Evolutionary conservation across 306 rosid species (phyloP), one percentile per base, ranked within the genome.

Genomic region (Gastrolobium villosum): DNA sequence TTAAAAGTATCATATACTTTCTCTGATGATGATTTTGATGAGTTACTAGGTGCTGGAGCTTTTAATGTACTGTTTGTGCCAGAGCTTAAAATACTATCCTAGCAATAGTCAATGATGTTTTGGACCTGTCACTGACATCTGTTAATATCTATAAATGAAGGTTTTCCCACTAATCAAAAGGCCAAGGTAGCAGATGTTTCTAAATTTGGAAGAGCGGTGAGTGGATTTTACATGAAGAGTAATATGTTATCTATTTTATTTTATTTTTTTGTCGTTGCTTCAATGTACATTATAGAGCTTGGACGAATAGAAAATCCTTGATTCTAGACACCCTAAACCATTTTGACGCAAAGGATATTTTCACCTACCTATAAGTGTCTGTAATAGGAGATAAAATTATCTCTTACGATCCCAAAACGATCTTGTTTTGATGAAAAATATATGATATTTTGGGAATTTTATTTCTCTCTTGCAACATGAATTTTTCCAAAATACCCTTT

Each of bases 121-220:
- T 75, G 41, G 49, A 41, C 61, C 32, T 55, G 65, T 44, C 59
- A 26, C 60, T 72, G 61, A 75, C 78, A 43, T 74, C 68, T 79
- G 54, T 49, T 65, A 35, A 63, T 54, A 59, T 77, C 50, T 57
- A 14, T 49, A 11, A 35, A 46, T 83, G 79, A 70, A 89, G 97
- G 97, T 70, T 79, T 77, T 76, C 97, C 91, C 37, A 84, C 80
- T 45, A 65, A 82, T 60, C 89, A 67, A 62, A 81, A 88, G 77
- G 83, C 89, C 75, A 91, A 87, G 87, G 87, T 83, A 83, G 85
- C 92, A 7, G 94, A 87, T 64, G 92, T 86, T 56, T 86, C 97
- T 76, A 87, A 86, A 80, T 91, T 82, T 49, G 91, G 97, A 68
- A 85, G 89, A 77, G 88, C 84, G 71, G 96, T 91, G 76, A 91